phyloP scores from a whole-genome alignment of 164 flowering plant species.

The Taxillus chinensis region DNA sequence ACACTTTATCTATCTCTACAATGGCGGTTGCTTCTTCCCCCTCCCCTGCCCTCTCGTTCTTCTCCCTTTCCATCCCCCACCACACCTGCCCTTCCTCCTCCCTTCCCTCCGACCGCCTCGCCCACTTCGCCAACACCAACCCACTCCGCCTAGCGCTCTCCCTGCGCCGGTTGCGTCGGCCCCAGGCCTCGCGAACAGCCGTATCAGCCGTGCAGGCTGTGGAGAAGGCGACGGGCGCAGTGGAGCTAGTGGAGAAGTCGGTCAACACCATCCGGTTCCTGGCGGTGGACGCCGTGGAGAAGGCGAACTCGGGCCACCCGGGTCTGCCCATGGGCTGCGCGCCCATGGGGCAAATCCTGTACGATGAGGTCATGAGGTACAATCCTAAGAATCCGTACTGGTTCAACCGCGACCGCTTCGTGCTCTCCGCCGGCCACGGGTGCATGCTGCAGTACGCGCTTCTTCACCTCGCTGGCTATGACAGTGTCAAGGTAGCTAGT shows the following conservation, averaged over 20 bases:
- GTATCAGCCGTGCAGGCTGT: background rate
- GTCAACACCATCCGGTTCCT: constrained; percentile 81
- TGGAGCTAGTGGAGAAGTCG: constrained; percentile 59
- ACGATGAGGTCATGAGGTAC: constrained; percentile 87
- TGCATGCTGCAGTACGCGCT: constrained; percentile 46
- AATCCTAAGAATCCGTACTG: constrained; percentile 95
- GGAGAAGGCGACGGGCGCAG: background rate
- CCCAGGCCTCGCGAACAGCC: background rate
- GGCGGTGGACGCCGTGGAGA: constrained; percentile 92
- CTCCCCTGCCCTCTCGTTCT: background rate
- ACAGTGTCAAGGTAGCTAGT: constrained; percentile 54
- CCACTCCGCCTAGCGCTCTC: background rate
- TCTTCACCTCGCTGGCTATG: constrained; percentile 95
- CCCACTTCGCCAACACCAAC: background rate
- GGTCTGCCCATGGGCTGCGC: constrained; percentile 99
- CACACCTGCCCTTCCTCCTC: background rate
- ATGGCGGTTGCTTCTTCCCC: constrained; percentile 1
- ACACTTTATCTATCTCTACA: background rate
- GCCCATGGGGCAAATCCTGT: constrained; percentile 88
- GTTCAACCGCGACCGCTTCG: constrained; percentile 61
- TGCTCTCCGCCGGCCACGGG: constrained; percentile 2
- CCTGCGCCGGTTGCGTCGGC: constrained; percentile 1
- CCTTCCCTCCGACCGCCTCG: background rate
- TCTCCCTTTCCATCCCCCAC: background rate
- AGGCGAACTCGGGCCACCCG: constrained; percentile 97